Base-by-base conservation (phyloP, 129 eudicot species). In the Sambucus nigra region DNA sequence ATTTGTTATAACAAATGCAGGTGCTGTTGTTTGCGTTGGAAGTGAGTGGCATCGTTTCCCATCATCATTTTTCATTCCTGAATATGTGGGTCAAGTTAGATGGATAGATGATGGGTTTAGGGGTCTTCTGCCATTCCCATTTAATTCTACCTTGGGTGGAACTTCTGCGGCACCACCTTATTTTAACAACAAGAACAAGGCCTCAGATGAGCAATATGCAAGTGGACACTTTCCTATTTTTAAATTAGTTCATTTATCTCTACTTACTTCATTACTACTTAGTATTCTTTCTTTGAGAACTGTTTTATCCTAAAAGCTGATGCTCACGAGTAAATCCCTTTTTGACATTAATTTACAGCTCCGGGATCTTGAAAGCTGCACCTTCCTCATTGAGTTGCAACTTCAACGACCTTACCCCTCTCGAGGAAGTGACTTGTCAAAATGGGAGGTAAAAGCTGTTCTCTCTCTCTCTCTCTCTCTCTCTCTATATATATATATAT, bases 31-130 rank as follows among this genome's bases (percentile, higher is more conserved):
- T 28, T 92, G 99, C 64, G 96, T 92, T 55, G 99, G 99, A 55
- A 86, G 94, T 70, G 99, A 92, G 70, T 92, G 99, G 99, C 99
- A 92, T 67, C 73, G 96, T 2, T 92, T 66, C 57, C 99, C 99
- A 15, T 92, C 99, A 51, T 86, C 99, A 9, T 92, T 92, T 61
- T 84, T 92, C 49, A 64, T 92, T 26, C 99, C 99, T 50, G 96
- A 82, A 6, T 82, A 92, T 47, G 75, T 86, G 21, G 68, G 73
- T 47, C 76, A 86, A 72, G 99, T 92, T 14, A 68, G 79, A 65
- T 92, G 99, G 99, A 69, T 92, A 58, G 91, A 92, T 66, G 99
- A 92, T 56, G 96, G 99, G 26, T 92, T 92, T 72, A 66, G 71
- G 50, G 99, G 99, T 35, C 82, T 92, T 40, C 96, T 92, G 59